These are phyloP conservation scores for Candida loeiensis DNA, from an alignment of 805 yeast species.

Conservation along the genomic window DNA sequence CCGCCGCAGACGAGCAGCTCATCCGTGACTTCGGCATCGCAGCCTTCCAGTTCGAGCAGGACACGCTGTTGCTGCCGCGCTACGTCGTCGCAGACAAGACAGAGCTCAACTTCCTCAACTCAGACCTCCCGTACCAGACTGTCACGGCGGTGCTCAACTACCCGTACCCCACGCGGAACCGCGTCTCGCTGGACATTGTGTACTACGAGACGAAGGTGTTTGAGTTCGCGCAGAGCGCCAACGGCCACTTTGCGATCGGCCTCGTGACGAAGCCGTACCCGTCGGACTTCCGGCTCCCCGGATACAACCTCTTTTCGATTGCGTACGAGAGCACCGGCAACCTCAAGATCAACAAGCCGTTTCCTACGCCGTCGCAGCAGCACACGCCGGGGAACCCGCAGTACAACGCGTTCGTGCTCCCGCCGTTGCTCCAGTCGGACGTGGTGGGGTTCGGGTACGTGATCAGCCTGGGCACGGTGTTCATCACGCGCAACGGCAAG, in stretches of 20 bases:
- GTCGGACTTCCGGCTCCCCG: constrained; percentile 63
- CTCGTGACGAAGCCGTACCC: constrained; percentile 73
- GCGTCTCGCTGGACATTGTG: constrained; percentile 38
- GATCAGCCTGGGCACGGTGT: constrained; percentile 45
- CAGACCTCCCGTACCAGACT: constrained; percentile 38
- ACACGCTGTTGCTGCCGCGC: constrained; percentile 25
- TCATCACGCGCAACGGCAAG: constrained; percentile 55
- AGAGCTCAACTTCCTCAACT: constrained; percentile 33
- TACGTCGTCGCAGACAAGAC: constrained; percentile 39
- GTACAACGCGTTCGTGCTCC: constrained; percentile 45
- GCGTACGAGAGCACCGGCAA: constrained; percentile 75
- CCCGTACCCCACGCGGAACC: constrained; percentile 34
- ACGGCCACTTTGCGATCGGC: constrained; percentile 60
- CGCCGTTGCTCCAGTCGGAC: constrained; percentile 51
- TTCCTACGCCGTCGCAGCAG: constrained; percentile 45
- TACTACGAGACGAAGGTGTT: constrained; percentile 58
- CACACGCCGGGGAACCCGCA: constrained; percentile 39
- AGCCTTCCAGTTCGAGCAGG: constrained; percentile 42
- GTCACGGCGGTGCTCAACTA: constrained; percentile 38
- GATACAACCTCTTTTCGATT: constrained; percentile 63
- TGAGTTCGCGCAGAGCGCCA: constrained; percentile 30
- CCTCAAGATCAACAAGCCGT: constrained; percentile 62
- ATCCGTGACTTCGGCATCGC: constrained; percentile 32
- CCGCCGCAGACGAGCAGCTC: constrained; percentile 17
- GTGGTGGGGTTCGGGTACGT: constrained; percentile 55